Evolutionary conservation across 1,139 yeast species (phyloP).

Genomic region (Debaryomyces subglobosus): DNA sequence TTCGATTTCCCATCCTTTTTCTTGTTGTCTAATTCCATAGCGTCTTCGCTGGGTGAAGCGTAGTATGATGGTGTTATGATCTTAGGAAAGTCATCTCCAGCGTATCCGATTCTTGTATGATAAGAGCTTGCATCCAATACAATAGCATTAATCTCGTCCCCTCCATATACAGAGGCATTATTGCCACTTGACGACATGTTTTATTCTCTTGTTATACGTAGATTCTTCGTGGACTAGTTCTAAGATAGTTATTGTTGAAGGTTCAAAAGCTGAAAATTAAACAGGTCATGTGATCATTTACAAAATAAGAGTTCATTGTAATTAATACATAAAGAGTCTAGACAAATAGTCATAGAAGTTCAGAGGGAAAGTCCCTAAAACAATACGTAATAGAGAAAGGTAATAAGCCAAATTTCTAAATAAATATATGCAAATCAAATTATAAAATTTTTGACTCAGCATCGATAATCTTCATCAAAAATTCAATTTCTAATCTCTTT

Average conservation of each 20-base stretch:
- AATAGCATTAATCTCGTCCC: conserved; percentile 87
- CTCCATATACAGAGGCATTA: conserved; percentile 42
- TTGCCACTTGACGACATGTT: conserved; percentile 18
- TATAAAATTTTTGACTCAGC: conserved; percentile 54
- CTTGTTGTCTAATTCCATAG: conserved; percentile 27
- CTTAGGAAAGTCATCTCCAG: conserved; percentile 93
- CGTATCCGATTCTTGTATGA: conserved; percentile 83
- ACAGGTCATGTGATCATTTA: conserved; percentile 1
- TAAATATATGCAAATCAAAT: conserved; percentile 7
- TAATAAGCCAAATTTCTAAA: conserved; percentile 8
- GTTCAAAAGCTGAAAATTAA: not conserved
- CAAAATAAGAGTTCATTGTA: not conserved
- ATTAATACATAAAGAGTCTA: not conserved
- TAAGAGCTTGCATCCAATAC: conserved; percentile 91
- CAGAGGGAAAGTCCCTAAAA: not conserved
- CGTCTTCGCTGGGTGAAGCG: conserved; percentile 22
- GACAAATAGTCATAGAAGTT: conserved; percentile 1
- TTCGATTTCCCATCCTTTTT: conserved; percentile 11
- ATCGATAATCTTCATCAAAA: conserved; percentile 66
- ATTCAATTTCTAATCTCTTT: conserved; percentile 85
- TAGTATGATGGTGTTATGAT: conserved; percentile 70
- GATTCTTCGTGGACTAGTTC: not conserved
- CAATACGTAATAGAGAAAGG: not conserved
- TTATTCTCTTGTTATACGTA: not conserved
- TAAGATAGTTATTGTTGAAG: not conserved